phyloP scores from a whole-genome alignment of 116 monocot genomes.

The Dioscorea cayenensis region DNA sequence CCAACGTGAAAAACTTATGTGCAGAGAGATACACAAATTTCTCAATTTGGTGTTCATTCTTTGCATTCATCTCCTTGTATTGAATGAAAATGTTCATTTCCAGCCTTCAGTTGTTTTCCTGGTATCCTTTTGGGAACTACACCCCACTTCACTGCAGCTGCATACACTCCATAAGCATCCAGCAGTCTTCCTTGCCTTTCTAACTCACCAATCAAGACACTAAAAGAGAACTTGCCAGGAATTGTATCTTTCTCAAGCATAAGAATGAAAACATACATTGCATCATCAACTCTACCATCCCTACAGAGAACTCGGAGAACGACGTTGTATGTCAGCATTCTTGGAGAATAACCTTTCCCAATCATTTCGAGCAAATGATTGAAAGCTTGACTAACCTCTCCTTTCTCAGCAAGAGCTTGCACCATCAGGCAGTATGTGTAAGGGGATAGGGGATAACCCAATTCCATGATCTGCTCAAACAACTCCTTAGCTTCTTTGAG shows the following conservation, averaged over 20 bases:
- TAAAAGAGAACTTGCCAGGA: constrained; percentile 56
- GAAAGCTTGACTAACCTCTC: constrained; percentile 45
- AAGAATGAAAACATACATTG: constrained; percentile 34
- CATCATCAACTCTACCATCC: constrained; percentile 50
- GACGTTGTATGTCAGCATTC: constrained; percentile 60
- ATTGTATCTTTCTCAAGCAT: constrained; percentile 42
- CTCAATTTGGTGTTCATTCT: neutral
- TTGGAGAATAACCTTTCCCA: constrained; percentile 39
- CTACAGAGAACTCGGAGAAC: constrained; percentile 54
- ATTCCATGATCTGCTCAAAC: constrained; percentile 26
- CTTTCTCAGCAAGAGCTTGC: constrained; percentile 63
- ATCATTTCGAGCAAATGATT: constrained; percentile 51
- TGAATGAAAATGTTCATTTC: neutral
- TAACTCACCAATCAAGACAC: constrained; percentile 39
- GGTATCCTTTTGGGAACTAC: constrained; percentile 26
- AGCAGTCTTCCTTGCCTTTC: constrained; percentile 30
- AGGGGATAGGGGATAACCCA: constrained; percentile 27
- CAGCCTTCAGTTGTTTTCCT: constrained; percentile 5
- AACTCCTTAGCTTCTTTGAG: constrained; percentile 47
- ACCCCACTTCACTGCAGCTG: constrained; percentile 51
- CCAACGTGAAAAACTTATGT: no score
- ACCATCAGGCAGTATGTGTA: constrained; percentile 77
- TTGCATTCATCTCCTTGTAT: constrained; percentile 3
- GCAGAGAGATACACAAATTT: no score
- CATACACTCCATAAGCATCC: constrained; percentile 59